A percentile compares a stretch with the other conserved stretches of the same genome.
Conservation (phyloP, 306 rosid species). For the Benincasa hispida region DNA sequence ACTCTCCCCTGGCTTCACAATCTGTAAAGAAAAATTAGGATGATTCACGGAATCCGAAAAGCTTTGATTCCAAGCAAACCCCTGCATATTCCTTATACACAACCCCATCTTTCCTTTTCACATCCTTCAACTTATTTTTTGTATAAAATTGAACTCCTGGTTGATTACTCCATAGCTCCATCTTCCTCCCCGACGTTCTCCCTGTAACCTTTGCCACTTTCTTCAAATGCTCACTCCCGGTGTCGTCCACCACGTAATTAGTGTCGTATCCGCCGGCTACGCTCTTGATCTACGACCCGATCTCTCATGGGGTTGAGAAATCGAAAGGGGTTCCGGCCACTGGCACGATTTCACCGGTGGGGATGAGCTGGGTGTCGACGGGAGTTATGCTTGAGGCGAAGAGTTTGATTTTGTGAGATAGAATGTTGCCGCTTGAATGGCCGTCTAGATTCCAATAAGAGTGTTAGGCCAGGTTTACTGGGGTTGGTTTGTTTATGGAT, state of each 20-base stretch:
- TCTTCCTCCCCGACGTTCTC: conserved; percentile 36
- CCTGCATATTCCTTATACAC: conserved; percentile 21
- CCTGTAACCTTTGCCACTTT: conserved; percentile 30
- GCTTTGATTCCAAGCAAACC: conserved; percentile 45
- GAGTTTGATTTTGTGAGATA: conserved; percentile 37
- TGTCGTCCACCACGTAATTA: conserved; percentile 38
- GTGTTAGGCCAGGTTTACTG: conserved; percentile 61
- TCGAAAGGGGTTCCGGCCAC: conserved; percentile 45
- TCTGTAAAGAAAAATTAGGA: conserved; percentile 41
- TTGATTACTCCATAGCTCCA: conserved; percentile 57
- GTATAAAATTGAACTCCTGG: conserved; percentile 51
- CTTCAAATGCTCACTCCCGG: conserved; percentile 1
- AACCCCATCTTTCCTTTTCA: conserved; percentile 37
- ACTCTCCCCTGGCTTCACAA: conserved; percentile 38
- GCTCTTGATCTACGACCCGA: conserved; percentile 26
- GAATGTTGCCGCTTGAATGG: conserved; percentile 45
- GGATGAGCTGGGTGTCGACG: conserved; percentile 39
- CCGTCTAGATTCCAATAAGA: conserved; percentile 64
- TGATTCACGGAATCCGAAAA: conserved; percentile 47
- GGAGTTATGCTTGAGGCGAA: conserved; percentile 46
- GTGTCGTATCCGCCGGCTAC: conserved; percentile 44
- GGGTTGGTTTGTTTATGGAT: conserved; percentile 41
- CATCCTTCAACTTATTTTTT: conserved; percentile 21
- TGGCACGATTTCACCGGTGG: conserved; percentile 23
- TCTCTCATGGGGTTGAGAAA: conserved; percentile 28